A percentile compares a stretch with the other conserved stretches of the same genome.
These are phyloP conservation scores for Lachnellula suecica DNA, from an alignment of 2,329 filamentous ascomycete species.

Conservation along the genomic window DNA sequence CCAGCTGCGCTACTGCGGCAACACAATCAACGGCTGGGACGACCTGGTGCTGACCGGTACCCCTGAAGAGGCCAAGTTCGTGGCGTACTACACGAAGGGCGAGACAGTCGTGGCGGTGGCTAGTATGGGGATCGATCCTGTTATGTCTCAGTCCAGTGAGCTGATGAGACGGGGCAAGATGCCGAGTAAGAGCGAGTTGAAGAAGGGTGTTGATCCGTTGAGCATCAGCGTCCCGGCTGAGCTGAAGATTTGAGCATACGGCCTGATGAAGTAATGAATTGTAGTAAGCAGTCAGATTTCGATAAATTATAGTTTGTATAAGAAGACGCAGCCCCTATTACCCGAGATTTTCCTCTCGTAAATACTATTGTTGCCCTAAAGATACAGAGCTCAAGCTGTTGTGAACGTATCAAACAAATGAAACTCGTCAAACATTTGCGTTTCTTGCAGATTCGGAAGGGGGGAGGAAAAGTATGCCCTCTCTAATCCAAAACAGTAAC, in stretches of 20 bases:
- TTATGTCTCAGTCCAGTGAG: slow-evolving; percentile 79
- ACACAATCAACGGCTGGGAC: slow-evolving; percentile 80
- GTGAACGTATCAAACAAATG: no score
- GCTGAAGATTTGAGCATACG: slow-evolving; percentile 17
- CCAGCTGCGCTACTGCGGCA: slow-evolving; percentile 92
- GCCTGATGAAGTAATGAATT: not conserved
- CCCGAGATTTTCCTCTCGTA: no score
- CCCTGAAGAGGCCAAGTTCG: slow-evolving; percentile 76
- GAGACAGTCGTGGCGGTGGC: slow-evolving; percentile 88
- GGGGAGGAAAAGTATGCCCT: no score
- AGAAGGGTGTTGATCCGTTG: slow-evolving; percentile 50
- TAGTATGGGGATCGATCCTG: slow-evolving; percentile 86
- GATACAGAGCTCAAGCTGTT: no score
- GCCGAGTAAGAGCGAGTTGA: slow-evolving; percentile 76
- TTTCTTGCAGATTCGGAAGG: no score
- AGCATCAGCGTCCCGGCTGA: slow-evolving; percentile 26
- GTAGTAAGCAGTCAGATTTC: no score
- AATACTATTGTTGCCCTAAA: no score
- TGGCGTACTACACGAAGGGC: slow-evolving; percentile 84
- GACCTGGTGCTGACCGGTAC: slow-evolving; percentile 79
- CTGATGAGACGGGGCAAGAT: slow-evolving; percentile 82
- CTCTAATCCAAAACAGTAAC: no score
- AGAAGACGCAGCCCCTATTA: no score
- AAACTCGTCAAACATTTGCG: no score
- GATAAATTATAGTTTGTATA: no score